Evolutionary conservation across 495 filamentous ascomycete species (phyloP), one percentile per base, ranked within the genome.

Genomic region (Pseudoneurospora amorphoporcata): DNA sequence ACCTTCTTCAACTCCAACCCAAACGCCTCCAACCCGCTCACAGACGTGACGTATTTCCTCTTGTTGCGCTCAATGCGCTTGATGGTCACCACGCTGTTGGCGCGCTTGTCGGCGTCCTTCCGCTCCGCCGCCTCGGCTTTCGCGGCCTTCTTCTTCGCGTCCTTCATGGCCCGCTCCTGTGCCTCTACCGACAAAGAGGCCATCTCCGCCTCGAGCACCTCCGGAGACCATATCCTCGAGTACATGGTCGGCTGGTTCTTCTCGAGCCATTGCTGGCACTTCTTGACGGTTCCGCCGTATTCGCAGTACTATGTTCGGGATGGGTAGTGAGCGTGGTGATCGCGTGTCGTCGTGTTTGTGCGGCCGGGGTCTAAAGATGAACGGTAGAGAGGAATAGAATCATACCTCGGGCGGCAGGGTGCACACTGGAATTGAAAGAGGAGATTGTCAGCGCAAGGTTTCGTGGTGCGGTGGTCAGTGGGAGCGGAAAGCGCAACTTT

Each of bases 61-160:
- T 99, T 99, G 84, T 96, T 97, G 69, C 95, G 89, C 85, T 99
- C 95, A 69, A 99, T 93, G 3, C 96, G 92, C 87, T 98, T 98
- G 81, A 99, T 97, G 70, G 87, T 88, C 37, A 99, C 86, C 78
- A 95, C 93, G 68, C 91, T 91, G 69, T 89, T 87, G 23, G 92
- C 91, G 73, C 91, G 91, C 76, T 86, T 87, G 77, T 94, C 91
- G 17, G 89, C 88, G 68, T 94, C 90, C 76, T 93, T 92, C 69
- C 88, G 87, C 81, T 97, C 94, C 38, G 87, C 89, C 37, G 92
- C 89, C 47, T 91, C 92, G 68, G 96, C 96, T 82, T 97, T 97
- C 35, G 94, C 93, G 69, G 95, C 94, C 80, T 85, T 84, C 78
- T 99, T 99, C 72, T 91, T 88, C 17, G 95, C 92, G 82, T 98